These are phyloP conservation scores for Pseudotsuga menziesii DNA, from an alignment of 75 land plant species.

Conservation along the genomic window DNA sequence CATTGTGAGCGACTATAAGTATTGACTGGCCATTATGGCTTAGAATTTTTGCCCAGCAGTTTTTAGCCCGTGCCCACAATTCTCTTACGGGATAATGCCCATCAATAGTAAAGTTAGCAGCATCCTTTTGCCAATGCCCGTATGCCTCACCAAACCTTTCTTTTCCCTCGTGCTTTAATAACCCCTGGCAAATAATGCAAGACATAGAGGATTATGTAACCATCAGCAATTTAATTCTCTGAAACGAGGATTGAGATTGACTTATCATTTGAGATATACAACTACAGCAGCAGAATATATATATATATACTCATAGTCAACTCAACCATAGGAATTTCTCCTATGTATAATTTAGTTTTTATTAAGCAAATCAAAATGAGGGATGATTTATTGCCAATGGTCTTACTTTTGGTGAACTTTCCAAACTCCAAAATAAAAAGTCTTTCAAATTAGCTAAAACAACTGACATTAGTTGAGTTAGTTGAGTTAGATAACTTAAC, in stretches of 20 bases:
- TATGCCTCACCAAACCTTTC: conserved; percentile 72
- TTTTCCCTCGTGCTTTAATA: conserved; percentile 87
- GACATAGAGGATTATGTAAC: not conserved
- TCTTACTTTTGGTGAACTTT: not conserved
- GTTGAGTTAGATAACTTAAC: no score
- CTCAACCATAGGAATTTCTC: not conserved
- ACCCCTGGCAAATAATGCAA: conserved; percentile 47
- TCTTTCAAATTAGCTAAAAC: not conserved
- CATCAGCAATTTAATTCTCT: not conserved
- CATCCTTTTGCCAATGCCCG: conserved; percentile 81
- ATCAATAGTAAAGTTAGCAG: conserved; percentile 86
- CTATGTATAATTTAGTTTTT: not conserved
- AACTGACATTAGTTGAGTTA: not conserved
- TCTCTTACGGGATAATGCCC: conserved; percentile 95
- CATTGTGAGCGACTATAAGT: conserved; percentile 98
- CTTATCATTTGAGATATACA: not conserved
- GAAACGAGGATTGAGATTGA: not conserved
- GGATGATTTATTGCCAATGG: not conserved
- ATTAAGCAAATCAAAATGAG: not conserved
- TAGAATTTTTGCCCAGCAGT: conserved; percentile 79
- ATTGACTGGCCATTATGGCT: conserved; percentile 68
- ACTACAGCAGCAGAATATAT: not conserved
- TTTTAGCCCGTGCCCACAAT: conserved; percentile 83
- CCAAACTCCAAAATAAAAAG: not conserved
- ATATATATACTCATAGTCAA: not conserved